Base-by-base conservation (phyloP, 305 asterid genomes). In the Ilex paraguariensis region DNA sequence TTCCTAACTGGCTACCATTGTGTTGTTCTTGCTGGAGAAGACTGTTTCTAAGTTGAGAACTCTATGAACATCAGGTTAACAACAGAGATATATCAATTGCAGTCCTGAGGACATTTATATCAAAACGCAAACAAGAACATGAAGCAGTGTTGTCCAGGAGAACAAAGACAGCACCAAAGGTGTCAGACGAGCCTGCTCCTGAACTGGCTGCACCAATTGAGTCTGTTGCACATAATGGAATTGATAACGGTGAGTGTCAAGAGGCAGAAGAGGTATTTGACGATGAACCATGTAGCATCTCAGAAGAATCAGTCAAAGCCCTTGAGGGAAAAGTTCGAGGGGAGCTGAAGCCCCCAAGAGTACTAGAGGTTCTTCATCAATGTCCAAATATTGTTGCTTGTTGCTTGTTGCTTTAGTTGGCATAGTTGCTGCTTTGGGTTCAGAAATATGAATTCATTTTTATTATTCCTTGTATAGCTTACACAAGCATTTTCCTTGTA, bases 51-150 rank as follows among this genome's bases (percentile, higher is more conserved):
- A 36, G 7, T 64, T 64, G 63, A 17, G 62, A 62, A 54, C 65
- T 77, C 36, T 63, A 59, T 70, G 45, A 39, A 48, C 67, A 56
- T 31, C 90, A 93, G 99, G 99, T 93, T 62, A 87, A 93, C 65
- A 93, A 93, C 79, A 83, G 97, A 67, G 97, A 93, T 72, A 83
- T 93, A 90, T 93, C 99, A 28, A 81, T 93, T 74, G 96, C 99
- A 33, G 96, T 93, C 73, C 68, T 90, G 85, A 86, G 99, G 81
- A 72, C 87, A 54, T 87, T 87, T 81, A 71, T 90, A 61, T 68
- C 82, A 10, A 85, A 84, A 65, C 87, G 84, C 51, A 66, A 79
- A 61, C 77, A 78, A 73, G 97, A 93, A 75, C 96, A 90, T 58
- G 90, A 90, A 54, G 74, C 79, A 15, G 44, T 68, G 78, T 56